Evolutionary conservation across 73 alveolate genomes (phyloP), one percentile per base, ranked within the genome.

Genomic region (Tetrahymena borealis): DNA sequence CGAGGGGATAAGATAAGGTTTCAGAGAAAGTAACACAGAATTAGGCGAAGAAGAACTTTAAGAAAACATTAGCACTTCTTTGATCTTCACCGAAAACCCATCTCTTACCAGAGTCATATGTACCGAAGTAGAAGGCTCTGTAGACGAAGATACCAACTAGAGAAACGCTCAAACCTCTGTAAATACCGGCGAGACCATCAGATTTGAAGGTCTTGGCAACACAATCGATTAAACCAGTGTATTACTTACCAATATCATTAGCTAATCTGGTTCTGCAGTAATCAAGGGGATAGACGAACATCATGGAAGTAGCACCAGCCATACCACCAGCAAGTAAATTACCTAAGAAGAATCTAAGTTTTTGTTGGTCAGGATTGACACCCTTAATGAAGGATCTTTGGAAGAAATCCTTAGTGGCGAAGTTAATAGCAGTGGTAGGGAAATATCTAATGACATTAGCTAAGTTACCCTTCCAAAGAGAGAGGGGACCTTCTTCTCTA

Each of bases 61-160:
- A 91, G 91, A 98, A 91, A 78, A 93, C n/a, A 92, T 42, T 90
- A 33, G 91, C 32, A 60, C 90, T 39, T 42, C 95, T 85, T 12
- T 37, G 31, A n/a, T 20, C 38, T 13, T 35, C 60, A 18, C 41
- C 28, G 4, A 92, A 36, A 2, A 32, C 32, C 77, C 90, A 92
- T 91, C 93, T 37, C 38, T 78, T 97, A 40, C 98, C 99, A 93
- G 99, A 91, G 90, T 97, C 99, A 96, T 91, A 98, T 92, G 94
- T 91, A 8, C 99, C 99, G 96, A 98, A 98, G 95, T 97, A 98
- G 38, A 97, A 93, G 32, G 98, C 99, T 91, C 99, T 91, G 98
- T 98, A 98, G 91, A 94, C 95, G 85, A 98, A 95, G 94, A 97
- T 98, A 33, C 99, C 99, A 33, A 91, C 41, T 41, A 93, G 42